Evolutionary conservation across 1,284 basidiomycete genomes (phyloP), one percentile per base, ranked within the genome.

Genomic region (Cryptococcus sp.): DNA sequence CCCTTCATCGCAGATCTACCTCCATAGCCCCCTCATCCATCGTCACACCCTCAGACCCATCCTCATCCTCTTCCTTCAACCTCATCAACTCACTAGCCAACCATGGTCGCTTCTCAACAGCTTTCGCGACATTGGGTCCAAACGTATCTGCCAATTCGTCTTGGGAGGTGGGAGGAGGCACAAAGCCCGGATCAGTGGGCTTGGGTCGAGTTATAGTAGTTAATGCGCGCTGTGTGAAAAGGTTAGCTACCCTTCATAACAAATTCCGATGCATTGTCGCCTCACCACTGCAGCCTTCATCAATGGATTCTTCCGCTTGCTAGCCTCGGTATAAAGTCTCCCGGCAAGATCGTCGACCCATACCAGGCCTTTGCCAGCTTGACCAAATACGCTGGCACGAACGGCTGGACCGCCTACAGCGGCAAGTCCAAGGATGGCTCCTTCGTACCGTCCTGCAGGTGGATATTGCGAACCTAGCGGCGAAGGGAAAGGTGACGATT

Each of bases 331-430:
- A 52, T 75, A 75, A 23, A 78, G 59, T 20, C 54, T 62, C 34
- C 56, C 65, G 5, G 65, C 62, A 15, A 76, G 63, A 45, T 60
- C 61, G 59, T 73, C 68, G 39, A 75, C 57, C 49, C 61, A 52
- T 17, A 26, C 44, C 38, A 75, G 55, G 5, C 59, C 59, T 34
- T 69, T 66, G 8, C 70, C 72, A 15, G 62, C 57, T 11, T 57
- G 46, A 8, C 72, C 75, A 69, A 74, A 75, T 3, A 94, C 79
- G 1, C 88, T 89, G 67, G 89, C 87, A 43, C 87, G 78, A 1
- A 94, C 85, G 1, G 89, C 91, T 62, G 89, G 88, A 65, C 88
- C 87, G 0, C 91, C 91, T 4, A 94, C 86, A 8, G 87, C 89
- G 25, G 87, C 82, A 26, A 95, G 81, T 15, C 91, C 92, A 0